Percentiles rank a stretch among this genome's conserved stretches.
Conservation (phyloP, 768 basidiomycete species). For the Mycena albidolilacea region DNA sequence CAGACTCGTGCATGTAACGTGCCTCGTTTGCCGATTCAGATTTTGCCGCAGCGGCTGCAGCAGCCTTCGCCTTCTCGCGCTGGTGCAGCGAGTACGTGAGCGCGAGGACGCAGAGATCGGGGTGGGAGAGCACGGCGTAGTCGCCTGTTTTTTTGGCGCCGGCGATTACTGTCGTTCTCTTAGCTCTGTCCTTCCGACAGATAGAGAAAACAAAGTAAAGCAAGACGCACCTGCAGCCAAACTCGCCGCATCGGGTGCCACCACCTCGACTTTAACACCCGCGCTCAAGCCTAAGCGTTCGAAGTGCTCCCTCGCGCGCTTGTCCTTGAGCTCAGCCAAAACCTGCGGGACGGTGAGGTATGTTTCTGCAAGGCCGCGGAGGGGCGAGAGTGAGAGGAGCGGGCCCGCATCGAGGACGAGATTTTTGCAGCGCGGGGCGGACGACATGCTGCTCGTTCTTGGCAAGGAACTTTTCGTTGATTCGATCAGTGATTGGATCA, state of each 20-base stretch:
- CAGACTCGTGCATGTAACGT: slow-evolving; percentile 31
- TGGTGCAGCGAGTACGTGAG: slow-evolving; percentile 85
- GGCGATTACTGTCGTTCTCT: slow-evolving; percentile 78
- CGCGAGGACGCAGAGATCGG: slow-evolving; percentile 93
- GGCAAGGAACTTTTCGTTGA: neutral
- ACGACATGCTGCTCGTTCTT: slow-evolving; percentile 22
- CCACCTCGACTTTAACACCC: slow-evolving; percentile 81
- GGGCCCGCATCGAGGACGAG: slow-evolving; percentile 96
- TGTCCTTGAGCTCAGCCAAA: slow-evolving; percentile 90
- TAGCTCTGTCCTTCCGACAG: neutral
- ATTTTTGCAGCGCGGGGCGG: slow-evolving; percentile 72
- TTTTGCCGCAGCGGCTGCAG: slow-evolving; percentile 20
- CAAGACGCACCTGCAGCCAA: slow-evolving; percentile 69
- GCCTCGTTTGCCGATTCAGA: slow-evolving; percentile 43
- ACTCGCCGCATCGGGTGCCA: slow-evolving; percentile 78
- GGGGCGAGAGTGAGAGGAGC: slow-evolving; percentile 88
- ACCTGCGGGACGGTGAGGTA: slow-evolving; percentile 95
- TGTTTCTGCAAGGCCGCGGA: slow-evolving; percentile 89
- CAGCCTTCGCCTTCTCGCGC: slow-evolving; percentile 42
- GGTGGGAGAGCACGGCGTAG: slow-evolving; percentile 90
- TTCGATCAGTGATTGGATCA: neutral
- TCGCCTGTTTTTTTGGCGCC: slow-evolving; percentile 98
- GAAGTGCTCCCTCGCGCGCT: slow-evolving; percentile 89
- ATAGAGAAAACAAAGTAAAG: neutral
- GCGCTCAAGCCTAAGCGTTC: slow-evolving; percentile 82